These are phyloP conservation scores for Tuber borchii DNA, from an alignment of 495 filamentous ascomycete genomes.

Conservation along the genomic window DNA sequence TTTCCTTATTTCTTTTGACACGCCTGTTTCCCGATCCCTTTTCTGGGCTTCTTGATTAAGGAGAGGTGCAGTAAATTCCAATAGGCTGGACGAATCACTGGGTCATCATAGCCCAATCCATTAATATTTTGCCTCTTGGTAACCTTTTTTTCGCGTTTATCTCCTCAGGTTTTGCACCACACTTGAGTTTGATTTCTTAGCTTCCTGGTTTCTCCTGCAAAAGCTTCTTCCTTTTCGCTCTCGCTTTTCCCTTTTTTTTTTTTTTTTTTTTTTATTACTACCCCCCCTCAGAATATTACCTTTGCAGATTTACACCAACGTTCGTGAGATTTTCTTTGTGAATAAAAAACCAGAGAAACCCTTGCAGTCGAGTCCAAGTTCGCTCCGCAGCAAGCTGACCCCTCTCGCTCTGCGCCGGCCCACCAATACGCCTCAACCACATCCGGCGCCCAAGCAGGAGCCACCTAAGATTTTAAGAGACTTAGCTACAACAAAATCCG, in stretches of 20 bases:
- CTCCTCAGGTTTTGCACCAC: background rate
- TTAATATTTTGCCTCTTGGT: slow-evolving; percentile 32
- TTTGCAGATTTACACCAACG: background rate
- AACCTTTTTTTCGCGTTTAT: slow-evolving; percentile 10
- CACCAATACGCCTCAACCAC: slow-evolving; percentile 38
- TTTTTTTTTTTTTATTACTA: slow-evolving; percentile 13
- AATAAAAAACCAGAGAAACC: slow-evolving; percentile 15
- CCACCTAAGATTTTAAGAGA: slow-evolving; percentile 26
- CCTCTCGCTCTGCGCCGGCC: slow-evolving; percentile 29
- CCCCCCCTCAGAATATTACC: background rate
- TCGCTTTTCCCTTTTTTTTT: slow-evolving; percentile 12
- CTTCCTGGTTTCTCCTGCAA: background rate
- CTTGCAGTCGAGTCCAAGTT: slow-evolving; percentile 37
- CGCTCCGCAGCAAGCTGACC: slow-evolving; percentile 34
- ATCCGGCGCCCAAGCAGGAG: slow-evolving; percentile 35
- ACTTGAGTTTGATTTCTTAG: background rate
- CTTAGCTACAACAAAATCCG: slow-evolving; percentile 36
- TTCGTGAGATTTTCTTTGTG: slow-evolving; percentile 6
- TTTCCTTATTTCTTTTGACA: slow-evolving; percentile 29
- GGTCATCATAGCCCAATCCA: slow-evolving; percentile 34
- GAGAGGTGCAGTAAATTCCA: slow-evolving; percentile 35
- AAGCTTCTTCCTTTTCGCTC: slow-evolving; percentile 7
- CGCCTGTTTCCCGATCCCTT: slow-evolving; percentile 40
- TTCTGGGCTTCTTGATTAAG: slow-evolving; percentile 38
- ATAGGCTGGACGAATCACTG: slow-evolving; percentile 42